Base-by-base conservation (phyloP, 495 filamentous ascomycete species). In the Penicillium dipodomyicola region DNA sequence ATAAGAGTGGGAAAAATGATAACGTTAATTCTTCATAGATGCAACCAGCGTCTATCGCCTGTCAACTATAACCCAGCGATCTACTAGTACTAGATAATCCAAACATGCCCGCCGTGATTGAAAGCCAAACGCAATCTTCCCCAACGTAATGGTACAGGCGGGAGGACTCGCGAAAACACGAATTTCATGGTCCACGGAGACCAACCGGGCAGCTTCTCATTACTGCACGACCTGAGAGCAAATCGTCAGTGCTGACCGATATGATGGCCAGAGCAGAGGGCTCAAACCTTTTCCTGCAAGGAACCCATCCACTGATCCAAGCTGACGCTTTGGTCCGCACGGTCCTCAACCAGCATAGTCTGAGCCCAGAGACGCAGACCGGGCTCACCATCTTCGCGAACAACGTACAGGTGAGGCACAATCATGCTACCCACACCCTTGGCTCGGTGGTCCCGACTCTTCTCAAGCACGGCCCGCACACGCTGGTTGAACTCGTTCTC, bases 401-500 rank as follows among this genome's bases (percentile, higher is more conserved):
- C 88, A 61, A 97, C 82, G 65, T 97, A 97, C 53, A 98, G 77
- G 65, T 95, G 90, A 27, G 95, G 95, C 48, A 96, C 84, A 32
- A 89, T 80, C 58, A 97, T 96, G 69, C 90, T 95, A 43, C 94
- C 94, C 10, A 90, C 90, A 3, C 92, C 90, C 71, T 87, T 89
- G 19, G 85, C 80, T 66, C 85, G 80, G 72, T 96, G 87, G 64
- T 97, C 92, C 42, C 87, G 78, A 67, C 90, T 95, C 86, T 97
- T 98, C 68, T 90, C 85, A 48, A 96, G 72, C 23, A 97, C 90
- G 1, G 88, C 90, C 39, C 94, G 84, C 44, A 98, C 84, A 25
- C 92, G 83, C 75, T 96, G 92, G 74, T 91, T 97, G 82, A 97
- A 96, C 67, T 98, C 95, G 60, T 90, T 94, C 60, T 97, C 94